These are phyloP conservation scores for Seiridium cupressi DNA, from an alignment of 2,329 filamentous ascomycete species.

Conservation along the genomic window DNA sequence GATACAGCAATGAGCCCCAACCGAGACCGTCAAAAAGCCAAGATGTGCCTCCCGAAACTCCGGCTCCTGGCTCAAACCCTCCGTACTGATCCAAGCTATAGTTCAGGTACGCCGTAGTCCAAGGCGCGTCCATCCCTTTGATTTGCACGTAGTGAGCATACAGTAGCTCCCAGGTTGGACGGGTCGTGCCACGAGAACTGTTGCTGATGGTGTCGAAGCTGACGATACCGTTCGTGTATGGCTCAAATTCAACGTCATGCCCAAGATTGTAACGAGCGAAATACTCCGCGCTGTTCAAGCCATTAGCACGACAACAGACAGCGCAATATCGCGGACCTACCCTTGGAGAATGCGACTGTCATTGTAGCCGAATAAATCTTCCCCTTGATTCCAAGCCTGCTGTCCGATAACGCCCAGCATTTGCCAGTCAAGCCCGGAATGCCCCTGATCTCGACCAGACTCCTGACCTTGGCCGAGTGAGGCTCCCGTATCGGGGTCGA, in stretches of 20 bases:
- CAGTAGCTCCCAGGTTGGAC: slow-evolving; percentile 19
- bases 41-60: slow-evolving; percentile 8
- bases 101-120: slow-evolving; percentile 17
- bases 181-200: slow-evolving; percentile 13
- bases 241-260: slow-evolving; percentile 17
- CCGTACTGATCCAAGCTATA: slow-evolving; percentile 9
- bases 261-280: slow-evolving; percentile 21
- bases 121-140: slow-evolving; percentile 16
- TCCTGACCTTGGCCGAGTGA: slow-evolving; percentile 1
- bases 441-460: slow-evolving; percentile 1
- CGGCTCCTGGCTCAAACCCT: slow-evolving; percentile 12
- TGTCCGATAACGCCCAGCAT: slow-evolving; percentile 4
- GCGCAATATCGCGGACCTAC: not conserved
- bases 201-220: slow-evolving; percentile 12
- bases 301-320: not conserved
- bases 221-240: slow-evolving; percentile 19
- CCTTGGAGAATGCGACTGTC: slow-evolving; percentile 1
- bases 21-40: slow-evolving; percentile 12
- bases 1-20: slow-evolving; percentile 15
- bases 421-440: not conserved
- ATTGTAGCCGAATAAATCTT: not conserved
- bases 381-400: slow-evolving; percentile 4
- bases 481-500: not conserved
- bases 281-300: slow-evolving; percentile 15
- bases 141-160: slow-evolving; percentile 19